A percentile compares a stretch with the other conserved stretches of the same genome.
phyloP scores from a whole-genome alignment of 2,329 filamentous ascomycete genomes.

The Cladosporium phlei region DNA sequence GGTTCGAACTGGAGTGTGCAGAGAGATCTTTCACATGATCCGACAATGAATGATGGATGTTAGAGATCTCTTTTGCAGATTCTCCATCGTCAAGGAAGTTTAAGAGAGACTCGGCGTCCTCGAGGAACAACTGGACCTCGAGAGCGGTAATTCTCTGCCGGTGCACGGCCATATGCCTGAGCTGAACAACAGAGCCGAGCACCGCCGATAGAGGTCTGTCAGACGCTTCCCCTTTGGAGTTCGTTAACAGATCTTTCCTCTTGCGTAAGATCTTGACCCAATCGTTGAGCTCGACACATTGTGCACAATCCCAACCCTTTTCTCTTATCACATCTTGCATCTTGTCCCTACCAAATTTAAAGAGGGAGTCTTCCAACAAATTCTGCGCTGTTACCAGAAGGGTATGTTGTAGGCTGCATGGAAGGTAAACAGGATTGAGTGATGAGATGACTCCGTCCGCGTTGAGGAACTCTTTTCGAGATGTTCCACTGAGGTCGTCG shows the following conservation, averaged over 20 bases:
- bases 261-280: not conserved
- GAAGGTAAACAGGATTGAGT: not conserved
- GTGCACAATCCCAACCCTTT: not conserved
- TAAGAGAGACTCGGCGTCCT: not conserved
- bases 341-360: not conserved
- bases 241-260: not conserved
- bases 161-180: conserved; percentile 1
- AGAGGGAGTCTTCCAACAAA: not conserved
- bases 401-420: not conserved
- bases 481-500: not conserved
- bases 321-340: not conserved
- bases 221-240: not conserved
- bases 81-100: not conserved
- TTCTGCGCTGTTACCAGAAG: not conserved
- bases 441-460: not conserved
- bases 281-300: conserved; percentile 4
- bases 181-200: not conserved
- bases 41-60: not conserved
- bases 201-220: not conserved
- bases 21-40: not conserved
- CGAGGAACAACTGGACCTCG: not conserved
- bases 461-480: not conserved
- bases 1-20: not conserved
- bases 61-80: not conserved
- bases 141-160: not conserved